Conservation (phyloP, 192 early-diverging fungal species). For the Jimgerdemannia flammicorona region DNA sequence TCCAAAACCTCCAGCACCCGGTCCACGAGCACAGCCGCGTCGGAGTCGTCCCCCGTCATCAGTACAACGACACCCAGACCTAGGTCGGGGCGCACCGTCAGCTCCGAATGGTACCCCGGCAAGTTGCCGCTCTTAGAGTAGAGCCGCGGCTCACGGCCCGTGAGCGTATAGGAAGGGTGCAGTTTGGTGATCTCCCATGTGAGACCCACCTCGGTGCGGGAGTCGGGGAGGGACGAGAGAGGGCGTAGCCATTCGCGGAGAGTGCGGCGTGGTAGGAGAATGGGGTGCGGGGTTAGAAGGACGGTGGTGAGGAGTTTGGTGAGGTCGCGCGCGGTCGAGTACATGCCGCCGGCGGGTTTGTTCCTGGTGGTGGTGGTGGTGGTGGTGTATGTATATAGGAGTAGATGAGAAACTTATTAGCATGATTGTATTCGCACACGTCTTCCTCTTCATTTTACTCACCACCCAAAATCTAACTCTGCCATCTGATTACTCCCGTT, state of each 20-base stretch:
- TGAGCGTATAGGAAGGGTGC: not conserved
- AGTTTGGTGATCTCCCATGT: not conserved
- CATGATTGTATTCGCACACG: not conserved
- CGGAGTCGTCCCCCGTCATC: not conserved
- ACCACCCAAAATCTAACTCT: not conserved
- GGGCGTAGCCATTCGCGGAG: not conserved
- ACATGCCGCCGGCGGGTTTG: not conserved
- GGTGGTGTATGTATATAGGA: not conserved
- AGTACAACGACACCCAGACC: not conserved
- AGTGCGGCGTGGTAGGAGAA: not conserved
- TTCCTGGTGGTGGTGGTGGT: not conserved
- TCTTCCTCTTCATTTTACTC: not conserved
- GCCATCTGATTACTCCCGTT: not conserved
- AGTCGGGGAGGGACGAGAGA: not conserved
- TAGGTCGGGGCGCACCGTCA: no score
- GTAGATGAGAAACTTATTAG: not conserved
- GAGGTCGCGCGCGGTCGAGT: not conserved
- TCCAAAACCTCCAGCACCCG: not conserved
- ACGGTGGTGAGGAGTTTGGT: not conserved
- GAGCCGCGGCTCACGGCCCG: not conserved
- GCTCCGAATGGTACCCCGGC: not conserved
- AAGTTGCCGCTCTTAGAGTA: not conserved
- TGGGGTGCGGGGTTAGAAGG: not conserved
- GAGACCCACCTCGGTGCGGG: not conserved
- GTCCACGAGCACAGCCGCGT: not conserved